Evolutionary conservation across 768 basidiomycete genomes (phyloP).

Genomic region (Dacryopinax primogenitus): DNA sequence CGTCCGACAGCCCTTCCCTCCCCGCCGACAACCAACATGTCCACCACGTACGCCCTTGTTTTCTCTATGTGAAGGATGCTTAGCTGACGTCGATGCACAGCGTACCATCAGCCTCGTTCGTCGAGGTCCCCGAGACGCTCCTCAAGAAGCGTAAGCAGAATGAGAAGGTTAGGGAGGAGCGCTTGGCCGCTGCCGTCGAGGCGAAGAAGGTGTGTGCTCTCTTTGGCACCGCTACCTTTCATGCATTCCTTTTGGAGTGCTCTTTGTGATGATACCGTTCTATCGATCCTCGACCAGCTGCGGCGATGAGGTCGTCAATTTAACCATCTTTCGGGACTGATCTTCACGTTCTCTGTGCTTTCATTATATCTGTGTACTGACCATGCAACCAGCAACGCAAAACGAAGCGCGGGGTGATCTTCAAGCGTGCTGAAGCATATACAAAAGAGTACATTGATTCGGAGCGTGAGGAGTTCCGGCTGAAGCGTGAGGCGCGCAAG

Average conservation of each 20-base stretch:
- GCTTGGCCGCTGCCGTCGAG: slow-evolving; percentile 63
- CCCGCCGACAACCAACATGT: slow-evolving; percentile 1
- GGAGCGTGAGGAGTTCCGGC: slow-evolving; percentile 92
- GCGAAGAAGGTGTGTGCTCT: slow-evolving; percentile 68
- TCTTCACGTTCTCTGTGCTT: slow-evolving; percentile 17
- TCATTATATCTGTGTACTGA: slow-evolving; percentile 4
- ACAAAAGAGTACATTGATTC: slow-evolving; percentile 88
- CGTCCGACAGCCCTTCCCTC: slow-evolving; percentile 7
- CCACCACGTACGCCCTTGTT: background rate
- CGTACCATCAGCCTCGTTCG: slow-evolving; percentile 21
- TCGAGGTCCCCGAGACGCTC: slow-evolving; percentile 98
- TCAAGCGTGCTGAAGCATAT: slow-evolving; percentile 97
- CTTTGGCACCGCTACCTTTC: background rate
- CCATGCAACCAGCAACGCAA: slow-evolving; percentile 50
- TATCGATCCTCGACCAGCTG: slow-evolving; percentile 68
- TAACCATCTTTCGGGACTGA: slow-evolving; percentile 96
- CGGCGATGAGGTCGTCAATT: slow-evolving; percentile 65
- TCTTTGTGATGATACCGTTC: slow-evolving; percentile 70
- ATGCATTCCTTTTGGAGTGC: slow-evolving; percentile 6
- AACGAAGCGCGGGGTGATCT: slow-evolving; percentile 91
- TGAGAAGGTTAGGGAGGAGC: slow-evolving; percentile 91
- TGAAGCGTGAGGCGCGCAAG: slow-evolving; percentile 83
- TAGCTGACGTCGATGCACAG: background rate
- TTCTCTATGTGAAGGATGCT: background rate
- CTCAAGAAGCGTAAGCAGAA: slow-evolving; percentile 99